Percentiles rank a stretch among this genome's conserved stretches.
phyloP scores from a whole-genome alignment of 768 basidiomycete genomes.

The Crassisporium funariophilum region DNA sequence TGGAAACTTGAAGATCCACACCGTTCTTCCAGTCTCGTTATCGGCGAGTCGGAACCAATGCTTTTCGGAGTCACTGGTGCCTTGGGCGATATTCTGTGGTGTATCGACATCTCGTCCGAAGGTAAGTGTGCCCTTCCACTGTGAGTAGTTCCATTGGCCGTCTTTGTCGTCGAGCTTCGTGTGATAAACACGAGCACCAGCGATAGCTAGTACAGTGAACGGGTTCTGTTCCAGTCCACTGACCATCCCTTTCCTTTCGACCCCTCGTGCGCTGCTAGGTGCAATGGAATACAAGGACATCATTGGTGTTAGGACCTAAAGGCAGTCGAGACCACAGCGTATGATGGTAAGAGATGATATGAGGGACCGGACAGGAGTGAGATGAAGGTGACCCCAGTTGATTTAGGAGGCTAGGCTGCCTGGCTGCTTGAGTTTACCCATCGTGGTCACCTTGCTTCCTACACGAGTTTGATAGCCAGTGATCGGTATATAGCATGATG shows the following conservation, averaged over 20 bases:
- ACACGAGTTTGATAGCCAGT: conserved; percentile 24
- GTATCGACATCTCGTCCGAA: conserved; percentile 48
- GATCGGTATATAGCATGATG: too few relatives aligned
- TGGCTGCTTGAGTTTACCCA: conserved; percentile 17
- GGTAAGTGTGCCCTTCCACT: conserved; percentile 59
- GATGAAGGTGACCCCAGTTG: conserved; percentile 8
- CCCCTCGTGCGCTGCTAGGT: conserved; percentile 16
- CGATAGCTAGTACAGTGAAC: conserved; percentile 54
- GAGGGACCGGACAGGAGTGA: conserved; percentile 7
- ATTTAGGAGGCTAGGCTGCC: conserved; percentile 3
- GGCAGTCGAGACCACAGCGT: conserved; percentile 1
- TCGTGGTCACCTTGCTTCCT: conserved; percentile 20
- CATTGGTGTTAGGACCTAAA: conserved; percentile 2
- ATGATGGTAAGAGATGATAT: neutral
- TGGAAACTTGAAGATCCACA: conserved; percentile 71
- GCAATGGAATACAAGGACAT: conserved; percentile 18
- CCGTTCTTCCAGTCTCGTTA: conserved; percentile 53
- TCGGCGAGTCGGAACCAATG: conserved; percentile 72
- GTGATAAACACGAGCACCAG: conserved; percentile 63
- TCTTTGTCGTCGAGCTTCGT: conserved; percentile 47
- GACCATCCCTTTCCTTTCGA: conserved; percentile 22
- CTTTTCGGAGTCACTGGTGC: conserved; percentile 27
- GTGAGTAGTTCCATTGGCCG: conserved; percentile 60
- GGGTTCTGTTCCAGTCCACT: conserved; percentile 31
- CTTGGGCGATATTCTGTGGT: conserved; percentile 28